A percentile compares a stretch with the other conserved stretches of the same genome.
Conservation (phyloP, 768 basidiomycete species). For the Neoboletus subvelutipes region DNA sequence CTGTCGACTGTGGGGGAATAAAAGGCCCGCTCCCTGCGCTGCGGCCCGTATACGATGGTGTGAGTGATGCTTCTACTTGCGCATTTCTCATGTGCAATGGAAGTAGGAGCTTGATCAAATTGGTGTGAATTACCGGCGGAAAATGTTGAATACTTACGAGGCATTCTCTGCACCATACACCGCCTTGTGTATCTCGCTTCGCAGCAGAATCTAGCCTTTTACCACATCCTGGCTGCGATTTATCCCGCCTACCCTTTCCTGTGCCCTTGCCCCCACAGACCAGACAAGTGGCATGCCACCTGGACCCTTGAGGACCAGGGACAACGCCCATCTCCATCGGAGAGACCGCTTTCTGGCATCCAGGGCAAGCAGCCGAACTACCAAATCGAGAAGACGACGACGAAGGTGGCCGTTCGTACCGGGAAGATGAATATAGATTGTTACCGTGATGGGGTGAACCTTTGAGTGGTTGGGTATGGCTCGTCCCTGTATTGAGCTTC, state of each 20-base stretch:
- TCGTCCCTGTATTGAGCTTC: slow-evolving; percentile 4
- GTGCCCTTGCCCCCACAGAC: slow-evolving; percentile 72
- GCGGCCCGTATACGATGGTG: slow-evolving; percentile 45
- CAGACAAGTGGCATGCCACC: slow-evolving; percentile 78
- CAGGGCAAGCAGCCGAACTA: slow-evolving; percentile 60
- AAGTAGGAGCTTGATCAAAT: slow-evolving; percentile 50
- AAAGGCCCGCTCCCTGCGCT: slow-evolving; percentile 25
- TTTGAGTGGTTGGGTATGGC: slow-evolving; percentile 11
- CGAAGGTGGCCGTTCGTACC: slow-evolving; percentile 27
- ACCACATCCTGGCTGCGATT: slow-evolving; percentile 71
- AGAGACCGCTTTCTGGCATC: slow-evolving; percentile 70
- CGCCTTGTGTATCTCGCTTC: slow-evolving; percentile 64
- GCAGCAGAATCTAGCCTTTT: slow-evolving; percentile 84
- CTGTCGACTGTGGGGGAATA: slow-evolving; percentile 59
- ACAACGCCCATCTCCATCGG: slow-evolving; percentile 86
- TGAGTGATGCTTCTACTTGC: slow-evolving; percentile 52
- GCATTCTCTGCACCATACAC: slow-evolving; percentile 85
- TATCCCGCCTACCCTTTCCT: slow-evolving; percentile 45
- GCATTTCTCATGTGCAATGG: slow-evolving; percentile 47
- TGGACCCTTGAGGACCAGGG: slow-evolving; percentile 77
- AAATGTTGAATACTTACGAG: slow-evolving; percentile 46
- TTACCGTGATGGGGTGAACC: slow-evolving; percentile 12
- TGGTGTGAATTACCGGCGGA: slow-evolving; percentile 6
- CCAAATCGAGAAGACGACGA: slow-evolving; percentile 33
- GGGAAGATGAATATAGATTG: slow-evolving; percentile 29